Conservation (phyloP, 441 rosid species). For the Daphne laureola region DNA sequence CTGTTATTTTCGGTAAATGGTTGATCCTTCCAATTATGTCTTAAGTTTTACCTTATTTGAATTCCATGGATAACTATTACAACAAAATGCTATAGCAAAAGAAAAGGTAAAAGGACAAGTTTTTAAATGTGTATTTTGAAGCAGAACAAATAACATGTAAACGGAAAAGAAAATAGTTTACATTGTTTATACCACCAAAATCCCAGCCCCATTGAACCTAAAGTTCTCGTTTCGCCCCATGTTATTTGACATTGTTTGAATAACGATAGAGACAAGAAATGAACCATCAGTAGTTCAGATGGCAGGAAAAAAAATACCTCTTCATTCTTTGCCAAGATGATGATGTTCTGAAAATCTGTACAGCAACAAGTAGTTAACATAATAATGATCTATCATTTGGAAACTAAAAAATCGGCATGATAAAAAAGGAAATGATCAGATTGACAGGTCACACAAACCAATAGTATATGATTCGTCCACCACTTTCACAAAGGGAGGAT, state of each 20-base stretch:
- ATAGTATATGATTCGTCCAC: slow-evolving; percentile 42
- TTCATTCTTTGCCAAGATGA: slow-evolving; percentile 62
- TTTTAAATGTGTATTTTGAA: no score
- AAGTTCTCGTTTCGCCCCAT: no score
- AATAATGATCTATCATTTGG: slow-evolving; percentile 9
- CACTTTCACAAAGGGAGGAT: slow-evolving; percentile 34
- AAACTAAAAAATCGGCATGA: slow-evolving; percentile 13
- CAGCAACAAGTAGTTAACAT: neutral
- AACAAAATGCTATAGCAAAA: no score
- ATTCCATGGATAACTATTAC: no score
- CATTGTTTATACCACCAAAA: no score
- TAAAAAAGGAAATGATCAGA: slow-evolving; percentile 8
- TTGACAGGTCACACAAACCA: slow-evolving; percentile 27
- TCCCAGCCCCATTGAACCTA: no score
- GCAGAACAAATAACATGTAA: no score
- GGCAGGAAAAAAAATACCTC: slow-evolving; percentile 45
- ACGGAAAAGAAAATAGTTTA: no score
- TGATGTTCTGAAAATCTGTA: slow-evolving; percentile 63
- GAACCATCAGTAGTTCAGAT: neutral
- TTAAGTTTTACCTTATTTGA: no score
- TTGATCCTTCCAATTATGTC: no score
- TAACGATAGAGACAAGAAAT: neutral
- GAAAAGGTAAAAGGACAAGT: no score
- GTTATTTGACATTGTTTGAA: slow-evolving; percentile 6
- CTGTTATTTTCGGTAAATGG: no score